Base-by-base conservation (phyloP, 768 basidiomycete species). In the Lactifluus echinatus region DNA sequence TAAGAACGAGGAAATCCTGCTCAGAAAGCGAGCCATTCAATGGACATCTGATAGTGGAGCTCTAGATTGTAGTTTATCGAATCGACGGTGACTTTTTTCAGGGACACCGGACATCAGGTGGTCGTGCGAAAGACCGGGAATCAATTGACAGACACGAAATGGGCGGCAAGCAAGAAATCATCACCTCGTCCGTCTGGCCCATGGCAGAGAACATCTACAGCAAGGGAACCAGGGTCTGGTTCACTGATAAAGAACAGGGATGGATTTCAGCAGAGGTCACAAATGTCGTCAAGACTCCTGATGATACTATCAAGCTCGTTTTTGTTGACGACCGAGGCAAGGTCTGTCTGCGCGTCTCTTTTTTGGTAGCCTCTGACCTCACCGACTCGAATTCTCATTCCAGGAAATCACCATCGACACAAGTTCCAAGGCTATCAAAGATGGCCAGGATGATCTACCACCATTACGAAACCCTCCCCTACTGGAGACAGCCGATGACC, bases 401-500 rank as follows among this genome's bases (percentile, higher is more conserved):
- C 66, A 93, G 92, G 90, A 93, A 79, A 81, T 82, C 49, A 73
- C 76, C 36, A 78, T 94, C 49, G 84, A 84, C 62, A 92, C 93
- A 8, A 88, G 86, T 12, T 80, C 79, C 40, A 84, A 85, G 69
- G 83, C 86, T 59, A 87, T 93, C 69, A 87, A 82, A 67, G 85
- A 87, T 67, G 83, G 83, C 45, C 84, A 85, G 66, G 83, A 84
- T 63, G 82, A 79, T 50, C 78, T 97, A 8, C 96, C 96, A 43
- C 96, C 94, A 42, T 75, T 99, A 66, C 87, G 94, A 63, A 98
- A 99, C 73, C 96, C 96, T 31, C 96, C 95, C 33, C 74, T 97
- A 50, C 76, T 99, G 59, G 96, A 99, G 75, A 92, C 91, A 17
- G 92, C 93, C 29, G 96, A 99, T 73, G 96, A 99, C 77, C 79